Evolutionary conservation across 371 early-diverging fungal species (phyloP), one percentile per base, ranked within the genome.

Genomic region (Sporodiniella umbellata): DNA sequence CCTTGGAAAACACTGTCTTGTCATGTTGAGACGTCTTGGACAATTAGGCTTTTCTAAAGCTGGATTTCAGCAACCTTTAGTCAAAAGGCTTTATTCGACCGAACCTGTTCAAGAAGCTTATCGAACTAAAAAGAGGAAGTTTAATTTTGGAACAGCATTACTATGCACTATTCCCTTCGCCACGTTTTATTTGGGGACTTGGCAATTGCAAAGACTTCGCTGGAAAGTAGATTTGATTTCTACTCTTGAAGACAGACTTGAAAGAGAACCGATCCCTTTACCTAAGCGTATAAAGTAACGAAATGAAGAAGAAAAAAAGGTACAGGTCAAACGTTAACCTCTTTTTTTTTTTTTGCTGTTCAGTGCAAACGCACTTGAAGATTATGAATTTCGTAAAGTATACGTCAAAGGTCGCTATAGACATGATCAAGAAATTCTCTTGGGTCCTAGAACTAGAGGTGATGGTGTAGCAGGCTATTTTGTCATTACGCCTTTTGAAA

Each of bases 161-260:
- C 70, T 68, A 57, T 81, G 66, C 55, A 59, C 84, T 0, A 73
- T 94, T 28, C 96, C 96, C 0, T 72, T 88, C 35, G 69, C 85
- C 28, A 87, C 93, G 0, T 89, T 94, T 66, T 84, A 84, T 2
- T 80, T 96, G 8, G 95, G 95, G 1, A 83, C 82, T 12, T 96
- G 96, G 95, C 96, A 96, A 67, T 81, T 89, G 1, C 86, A 93
- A 55, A 79, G 96, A 15, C 77, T 95, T 45, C 84, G 84, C 23
- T 95, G 95, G 95, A 96, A 96, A 67, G 78, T 85, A 3, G 73
- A 80, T 31, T 75, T 93, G 33, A 91, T 95, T 39, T 79, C 86
- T 42, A 75, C 78, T 14, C 65, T 87, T 21, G 86, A 90, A 59
- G 80, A 84, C 19, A 70, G 84, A 18, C 76, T 89, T 75, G 60